A percentile compares a stretch with the other conserved stretches of the same genome.
Conservation (phyloP, 2,329 filamentous ascomycete species). For the Cryoendolithus antarcticus region DNA sequence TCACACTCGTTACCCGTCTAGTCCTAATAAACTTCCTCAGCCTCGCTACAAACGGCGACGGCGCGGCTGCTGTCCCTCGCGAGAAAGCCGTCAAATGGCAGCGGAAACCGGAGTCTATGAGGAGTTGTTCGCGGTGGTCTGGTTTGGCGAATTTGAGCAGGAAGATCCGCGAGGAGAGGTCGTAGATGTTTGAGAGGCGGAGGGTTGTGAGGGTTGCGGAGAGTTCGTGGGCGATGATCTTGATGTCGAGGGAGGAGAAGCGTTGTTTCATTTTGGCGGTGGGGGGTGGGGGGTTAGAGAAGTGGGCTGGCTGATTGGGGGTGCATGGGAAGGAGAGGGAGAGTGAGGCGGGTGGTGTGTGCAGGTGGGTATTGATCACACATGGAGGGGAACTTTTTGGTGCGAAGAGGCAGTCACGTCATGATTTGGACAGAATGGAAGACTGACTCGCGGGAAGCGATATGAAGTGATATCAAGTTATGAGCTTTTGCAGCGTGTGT, state of each 20-base stretch:
- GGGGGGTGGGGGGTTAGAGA: neutral
- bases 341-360: no score
- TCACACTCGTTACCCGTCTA: constrained; percentile 64
- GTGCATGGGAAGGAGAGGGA: no score
- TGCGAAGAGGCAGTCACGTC: no score
- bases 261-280: constrained; percentile 55
- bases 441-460: no score
- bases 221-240: constrained; percentile 94
- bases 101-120: constrained; percentile 91
- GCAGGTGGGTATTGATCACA: no score
- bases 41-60: constrained; percentile 72
- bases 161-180: constrained; percentile 89
- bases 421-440: no score
- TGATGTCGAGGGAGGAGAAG: constrained; percentile 68
- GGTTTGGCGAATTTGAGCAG: constrained; percentile 91
- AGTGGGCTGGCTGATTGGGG: no score
- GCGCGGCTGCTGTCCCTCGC: constrained; percentile 70
- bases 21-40: constrained; percentile 84
- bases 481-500: no score
- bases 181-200: constrained; percentile 87
- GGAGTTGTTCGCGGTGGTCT: constrained; percentile 73
- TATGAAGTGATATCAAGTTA: no score
- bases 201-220: constrained; percentile 62
- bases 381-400: no score
- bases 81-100: constrained; percentile 88